Conservation (phyloP, 192 early-diverging fungal genomes). For the Diversispora eburnea region DNA sequence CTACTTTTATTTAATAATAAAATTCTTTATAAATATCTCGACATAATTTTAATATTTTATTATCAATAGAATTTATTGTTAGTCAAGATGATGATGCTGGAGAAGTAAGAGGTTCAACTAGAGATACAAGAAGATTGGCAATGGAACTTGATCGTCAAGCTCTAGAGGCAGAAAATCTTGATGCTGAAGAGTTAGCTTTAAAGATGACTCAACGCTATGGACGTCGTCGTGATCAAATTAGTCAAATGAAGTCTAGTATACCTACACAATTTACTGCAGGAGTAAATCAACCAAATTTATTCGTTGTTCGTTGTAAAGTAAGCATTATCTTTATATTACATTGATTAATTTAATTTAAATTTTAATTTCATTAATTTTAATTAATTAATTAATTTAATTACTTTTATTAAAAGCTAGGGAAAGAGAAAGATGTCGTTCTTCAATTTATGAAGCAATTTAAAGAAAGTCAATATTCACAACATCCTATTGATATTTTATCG, state of each 20-base stretch:
- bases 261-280: constrained; percentile 71
- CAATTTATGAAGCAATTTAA: constrained; percentile 73
- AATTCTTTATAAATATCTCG: not conserved
- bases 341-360: no score
- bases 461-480: constrained; percentile 57
- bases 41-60: not conserved
- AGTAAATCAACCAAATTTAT: constrained; percentile 86
- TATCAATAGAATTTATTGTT: constrained; percentile 57
- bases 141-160: constrained; percentile 63
- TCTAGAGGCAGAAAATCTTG: constrained; percentile 67
- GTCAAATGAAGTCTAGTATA: constrained; percentile 48
- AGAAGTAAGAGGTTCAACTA: constrained; percentile 41
- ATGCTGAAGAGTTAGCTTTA: constrained; percentile 81
- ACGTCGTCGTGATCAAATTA: constrained; percentile 44
- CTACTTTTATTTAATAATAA: not conserved
- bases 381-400: not conserved
- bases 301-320: constrained; percentile 81
- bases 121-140: constrained; percentile 19
- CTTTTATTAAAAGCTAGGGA: constrained; percentile 55
- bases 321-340: not conserved
- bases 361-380: not conserved
- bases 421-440: constrained; percentile 82
- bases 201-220: constrained; percentile 71
- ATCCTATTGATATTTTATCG: constrained; percentile 72
- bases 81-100: constrained; percentile 51